These are phyloP conservation scores for Capsella rubella DNA, from an alignment of 441 rosid genomes.

Conservation along the genomic window DNA sequence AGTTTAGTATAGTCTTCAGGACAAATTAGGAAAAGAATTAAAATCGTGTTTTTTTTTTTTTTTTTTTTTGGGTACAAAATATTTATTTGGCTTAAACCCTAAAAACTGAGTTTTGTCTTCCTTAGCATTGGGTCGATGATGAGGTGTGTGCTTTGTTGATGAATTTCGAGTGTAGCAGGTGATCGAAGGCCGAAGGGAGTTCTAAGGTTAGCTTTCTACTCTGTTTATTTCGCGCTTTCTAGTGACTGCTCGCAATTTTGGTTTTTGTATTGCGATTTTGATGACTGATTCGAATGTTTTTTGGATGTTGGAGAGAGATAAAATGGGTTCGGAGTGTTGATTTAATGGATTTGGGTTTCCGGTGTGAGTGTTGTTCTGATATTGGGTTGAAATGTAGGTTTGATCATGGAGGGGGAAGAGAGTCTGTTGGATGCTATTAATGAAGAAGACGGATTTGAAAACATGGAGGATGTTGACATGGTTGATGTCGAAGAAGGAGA, in stretches of 20 bases:
- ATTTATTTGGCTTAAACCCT: conserved; percentile 34
- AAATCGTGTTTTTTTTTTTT: too few relatives aligned
- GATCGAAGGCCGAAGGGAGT: conserved; percentile 9
- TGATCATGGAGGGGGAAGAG: conserved; percentile 68
- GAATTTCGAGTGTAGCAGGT: background rate
- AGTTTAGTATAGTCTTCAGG: background rate
- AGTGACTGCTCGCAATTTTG: background rate
- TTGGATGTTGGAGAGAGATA: background rate
- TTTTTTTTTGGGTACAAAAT: background rate
- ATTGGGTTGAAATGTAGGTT: conserved; percentile 4
- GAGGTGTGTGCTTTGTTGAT: conserved; percentile 25
- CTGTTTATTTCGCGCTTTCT: background rate
- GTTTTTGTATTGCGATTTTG: conserved; percentile 9
- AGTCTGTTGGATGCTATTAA: conserved; percentile 59
- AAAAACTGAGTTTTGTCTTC: conserved; percentile 16
- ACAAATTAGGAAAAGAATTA: background rate
- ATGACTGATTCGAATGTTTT: background rate
- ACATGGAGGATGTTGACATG: conserved; percentile 77
- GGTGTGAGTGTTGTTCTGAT: conserved; percentile 2
- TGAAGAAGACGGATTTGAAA: conserved; percentile 57
- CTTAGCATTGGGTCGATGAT: conserved; percentile 15
- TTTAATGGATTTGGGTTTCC: conserved; percentile 13
- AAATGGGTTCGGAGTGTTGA: background rate
- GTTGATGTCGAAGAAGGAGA: conserved; percentile 89
- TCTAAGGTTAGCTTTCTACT: background rate